phyloP scores from a whole-genome alignment of 768 basidiomycete species.

The Tylopilus intermedius region DNA sequence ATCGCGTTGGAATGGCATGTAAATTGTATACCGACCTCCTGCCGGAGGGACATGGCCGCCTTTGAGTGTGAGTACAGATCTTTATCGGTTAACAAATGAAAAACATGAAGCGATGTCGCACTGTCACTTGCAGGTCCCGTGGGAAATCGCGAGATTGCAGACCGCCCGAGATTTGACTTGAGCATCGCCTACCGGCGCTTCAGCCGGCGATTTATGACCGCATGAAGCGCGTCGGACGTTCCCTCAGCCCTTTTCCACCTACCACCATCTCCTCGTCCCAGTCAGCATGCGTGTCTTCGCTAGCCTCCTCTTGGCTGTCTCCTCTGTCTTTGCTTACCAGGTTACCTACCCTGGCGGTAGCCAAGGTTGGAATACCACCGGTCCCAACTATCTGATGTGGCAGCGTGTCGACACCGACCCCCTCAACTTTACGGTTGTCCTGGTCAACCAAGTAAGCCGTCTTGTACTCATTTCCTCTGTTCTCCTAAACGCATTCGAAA shows the following conservation, averaged over 20 bases:
- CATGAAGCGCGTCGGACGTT: background rate
- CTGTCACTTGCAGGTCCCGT: conserved; percentile 10
- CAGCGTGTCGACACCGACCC: conserved; percentile 60
- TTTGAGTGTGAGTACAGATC: conserved; percentile 3
- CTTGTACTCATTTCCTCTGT: background rate
- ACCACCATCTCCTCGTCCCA: background rate
- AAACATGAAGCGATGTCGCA: background rate
- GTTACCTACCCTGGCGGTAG: conserved; percentile 48
- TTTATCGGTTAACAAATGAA: background rate
- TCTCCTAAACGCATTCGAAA: conserved; percentile 1
- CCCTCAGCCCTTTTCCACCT: conserved; percentile 1
- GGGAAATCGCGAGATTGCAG: conserved; percentile 15
- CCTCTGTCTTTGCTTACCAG: conserved; percentile 58
- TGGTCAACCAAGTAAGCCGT: conserved; percentile 54
- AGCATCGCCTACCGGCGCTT: too few relatives aligned
- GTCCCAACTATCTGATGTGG: conserved; percentile 57
- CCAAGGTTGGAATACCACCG: conserved; percentile 55
- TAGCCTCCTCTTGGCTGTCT: conserved; percentile 44
- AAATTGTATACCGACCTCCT: background rate
- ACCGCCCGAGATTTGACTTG: background rate
- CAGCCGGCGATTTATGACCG: conserved; percentile 7
- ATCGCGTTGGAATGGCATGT: conserved; percentile 2
- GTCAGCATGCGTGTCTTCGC: conserved; percentile 41
- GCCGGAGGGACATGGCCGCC: background rate
- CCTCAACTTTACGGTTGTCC: conserved; percentile 60